Conservation (phyloP, 2,329 filamentous ascomycete species). For the Zasmidium cellare region DNA sequence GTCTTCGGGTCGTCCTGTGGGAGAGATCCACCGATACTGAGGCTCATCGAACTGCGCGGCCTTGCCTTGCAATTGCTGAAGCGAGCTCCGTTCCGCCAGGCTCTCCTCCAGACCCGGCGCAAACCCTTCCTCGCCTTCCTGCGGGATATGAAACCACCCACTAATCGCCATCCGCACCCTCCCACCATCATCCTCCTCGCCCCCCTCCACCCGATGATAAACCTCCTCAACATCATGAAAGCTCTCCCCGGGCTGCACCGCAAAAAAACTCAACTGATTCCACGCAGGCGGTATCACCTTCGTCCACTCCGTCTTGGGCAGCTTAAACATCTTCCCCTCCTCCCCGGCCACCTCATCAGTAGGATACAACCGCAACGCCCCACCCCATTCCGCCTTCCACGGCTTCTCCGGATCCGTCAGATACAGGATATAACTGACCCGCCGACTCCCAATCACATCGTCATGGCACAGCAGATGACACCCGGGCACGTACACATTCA, state of each 20-base stretch:
- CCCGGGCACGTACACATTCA: constrained; percentile 96
- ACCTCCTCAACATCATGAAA: constrained; percentile 99
- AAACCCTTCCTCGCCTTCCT: constrained; percentile 89
- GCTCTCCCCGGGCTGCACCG: constrained; percentile 95
- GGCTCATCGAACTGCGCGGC: constrained; percentile 87
- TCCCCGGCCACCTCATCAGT: constrained; percentile 61
- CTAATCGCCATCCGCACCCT: constrained; percentile 95
- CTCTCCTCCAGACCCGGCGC: constrained; percentile 85
- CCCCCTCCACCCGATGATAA: constrained; percentile 64
- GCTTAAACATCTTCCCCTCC: constrained; percentile 71
- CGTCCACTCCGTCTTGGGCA: constrained; percentile 74
- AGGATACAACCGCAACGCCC: constrained; percentile 85
- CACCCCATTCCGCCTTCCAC: constrained; percentile 92
- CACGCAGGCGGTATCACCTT: constrained; percentile 90
- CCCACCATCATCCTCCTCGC: constrained; percentile 67
- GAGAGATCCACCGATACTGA: constrained; percentile 57
- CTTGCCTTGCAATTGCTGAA: constrained; percentile 90
- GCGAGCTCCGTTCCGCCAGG: constrained; percentile 82
- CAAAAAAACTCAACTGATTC: constrained; percentile 98
- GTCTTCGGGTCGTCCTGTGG: constrained; percentile 43
- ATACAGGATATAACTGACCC: constrained; percentile 96
- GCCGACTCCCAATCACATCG: constrained; percentile 95
- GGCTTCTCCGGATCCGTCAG: constrained; percentile 86
- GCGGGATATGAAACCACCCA: constrained; percentile 98
- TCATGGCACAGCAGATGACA: constrained; percentile 96